Evolutionary conservation across 2,329 filamentous ascomycete species (phyloP), one percentile per base, ranked within the genome.

Genomic region (Aureobasidium sp.): DNA sequence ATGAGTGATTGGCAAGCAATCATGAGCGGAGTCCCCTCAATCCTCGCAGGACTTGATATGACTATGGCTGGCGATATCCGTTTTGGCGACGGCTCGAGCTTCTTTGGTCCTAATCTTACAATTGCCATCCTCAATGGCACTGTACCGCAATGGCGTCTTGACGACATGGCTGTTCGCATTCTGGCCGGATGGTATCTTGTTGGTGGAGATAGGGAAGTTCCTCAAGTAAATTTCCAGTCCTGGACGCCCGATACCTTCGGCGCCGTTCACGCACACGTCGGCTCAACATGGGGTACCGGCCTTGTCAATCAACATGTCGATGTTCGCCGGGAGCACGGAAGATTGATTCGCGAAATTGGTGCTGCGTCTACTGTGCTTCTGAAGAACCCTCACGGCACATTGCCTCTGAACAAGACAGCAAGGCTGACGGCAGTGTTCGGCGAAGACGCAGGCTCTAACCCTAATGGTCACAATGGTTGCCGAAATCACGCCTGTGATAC

Each of bases 241-340:
- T 79, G 76, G 76, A 75, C 75, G 14, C 71, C 71, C 21, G 67
- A 68, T 34, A 91, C 88, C 0, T 88, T 83, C 66, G 89, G 87
- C 42, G 86, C 83, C 53, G 70, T 85, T 55, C 85, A 96, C 69
- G 80, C 75, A 55, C 81, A 81, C 7, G 86, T 82, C 10, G 76
- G 82, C 29, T 78, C 85, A 62, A 82, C 82, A 57, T 81, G 80
- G 39, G 39, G 39, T 10, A 66, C 67, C 64, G 50, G 65, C 37
- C 58, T 65, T 64, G 82, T 96, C 76, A 79, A 96, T 74, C 80
- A 85, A 68, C 89, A 91, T 66, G 83, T 96, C 32, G 85, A 96
- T 69, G 92, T 95, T 11, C 89, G 86, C 59, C 82, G 75, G 42
- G 80, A 92, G 62, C 91, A 96, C 71, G 85, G 79, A 41, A 71